Base-by-base conservation (phyloP, 1,284 basidiomycete species). In the Heterobasidion irregulare region DNA sequence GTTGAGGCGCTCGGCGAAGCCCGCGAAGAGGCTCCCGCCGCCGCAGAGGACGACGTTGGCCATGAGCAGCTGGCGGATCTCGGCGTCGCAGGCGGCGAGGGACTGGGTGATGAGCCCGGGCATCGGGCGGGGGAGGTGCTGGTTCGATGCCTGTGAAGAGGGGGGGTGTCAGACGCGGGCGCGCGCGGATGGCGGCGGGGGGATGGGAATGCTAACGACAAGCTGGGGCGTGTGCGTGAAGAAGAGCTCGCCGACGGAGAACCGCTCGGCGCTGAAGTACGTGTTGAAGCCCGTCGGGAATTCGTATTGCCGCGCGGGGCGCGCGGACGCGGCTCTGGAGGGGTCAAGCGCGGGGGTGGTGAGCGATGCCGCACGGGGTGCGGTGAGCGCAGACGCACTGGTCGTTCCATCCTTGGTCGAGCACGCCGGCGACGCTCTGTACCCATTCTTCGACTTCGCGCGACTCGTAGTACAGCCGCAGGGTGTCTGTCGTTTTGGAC, bases 31-130 rank as follows among this genome's bases (percentile, higher is more conserved):
- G 58, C 87, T 92, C 19, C 91, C 89, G 19, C 95, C 96, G 16
- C 97, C 97, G 13, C 94, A 93, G 49, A 98, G 82, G 47, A 99
- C 94, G 54, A 99, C 87, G 67, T 99, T 98, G 64, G 87, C 83
- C 64, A 96, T 81, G 16, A 99, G 82, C 10, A 91, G 85, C 53
- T 93, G 86, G 19, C 95, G 89, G 52, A 97, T 76, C 67, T 99
- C 97, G 2, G 91, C 86, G 64, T 99, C 97, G 68, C 92, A 94
- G 15, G 88, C 79, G 61, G 84, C 80, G 58, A 99, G 78, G 0
- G 92, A 85, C 58, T 90, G 84, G 56, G 82, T 80, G 48, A 97
- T 87, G 34, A 98, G 76, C 16, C 82, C 75, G 2, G 91, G 84
- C 36, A 97, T 78, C 15, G 86, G 83, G 74, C 85, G 85, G 47